phyloP scores from a whole-genome alignment of 805 yeast genomes.

The Tetrapisispora phaffii region DNA sequence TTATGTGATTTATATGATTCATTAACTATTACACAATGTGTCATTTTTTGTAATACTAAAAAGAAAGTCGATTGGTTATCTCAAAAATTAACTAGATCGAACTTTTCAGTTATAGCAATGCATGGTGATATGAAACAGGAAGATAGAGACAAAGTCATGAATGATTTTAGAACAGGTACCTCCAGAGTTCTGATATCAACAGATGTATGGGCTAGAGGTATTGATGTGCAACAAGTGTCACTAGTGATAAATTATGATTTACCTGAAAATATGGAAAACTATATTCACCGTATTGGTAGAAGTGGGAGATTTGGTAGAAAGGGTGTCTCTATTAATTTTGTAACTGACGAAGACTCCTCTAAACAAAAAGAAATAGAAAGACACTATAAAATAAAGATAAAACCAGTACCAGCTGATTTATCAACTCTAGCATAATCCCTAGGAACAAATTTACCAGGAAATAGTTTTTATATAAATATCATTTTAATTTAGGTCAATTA shows the following conservation, averaged over 20 bases:
- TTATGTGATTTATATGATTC: constrained; percentile 92
- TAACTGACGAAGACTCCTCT: constrained; percentile 68
- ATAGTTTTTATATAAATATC: not conserved
- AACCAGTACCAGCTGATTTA: constrained; percentile 81
- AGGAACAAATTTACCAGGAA: not conserved
- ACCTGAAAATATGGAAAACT: constrained; percentile 84
- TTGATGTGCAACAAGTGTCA: constrained; percentile 95
- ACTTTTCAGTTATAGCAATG: constrained; percentile 89
- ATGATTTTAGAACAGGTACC: constrained; percentile 89
- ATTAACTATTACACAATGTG: constrained; percentile 92
- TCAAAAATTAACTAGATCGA: constrained; percentile 58
- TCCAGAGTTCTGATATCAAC: constrained; percentile 89
- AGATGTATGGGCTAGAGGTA: constrained; percentile 95
- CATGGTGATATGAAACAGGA: constrained; percentile 94
- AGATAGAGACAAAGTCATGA: constrained; percentile 91
- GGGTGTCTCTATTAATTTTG: constrained; percentile 94
- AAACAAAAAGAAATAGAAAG: constrained; percentile 78
- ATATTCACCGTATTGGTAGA: constrained; percentile 96
- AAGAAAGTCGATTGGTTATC: constrained; percentile 87
- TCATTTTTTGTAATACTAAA: constrained; percentile 93
- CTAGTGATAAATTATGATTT: constrained; percentile 90
- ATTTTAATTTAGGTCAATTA: not conserved
- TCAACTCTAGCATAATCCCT: constrained; percentile 33
- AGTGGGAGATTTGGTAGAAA: constrained; percentile 98
- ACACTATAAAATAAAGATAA: constrained; percentile 81